Evolutionary conservation across 345 rosid species (phyloP), one percentile per base, ranked within the genome.

Genomic region (Rhodamnia rubescens): DNA sequence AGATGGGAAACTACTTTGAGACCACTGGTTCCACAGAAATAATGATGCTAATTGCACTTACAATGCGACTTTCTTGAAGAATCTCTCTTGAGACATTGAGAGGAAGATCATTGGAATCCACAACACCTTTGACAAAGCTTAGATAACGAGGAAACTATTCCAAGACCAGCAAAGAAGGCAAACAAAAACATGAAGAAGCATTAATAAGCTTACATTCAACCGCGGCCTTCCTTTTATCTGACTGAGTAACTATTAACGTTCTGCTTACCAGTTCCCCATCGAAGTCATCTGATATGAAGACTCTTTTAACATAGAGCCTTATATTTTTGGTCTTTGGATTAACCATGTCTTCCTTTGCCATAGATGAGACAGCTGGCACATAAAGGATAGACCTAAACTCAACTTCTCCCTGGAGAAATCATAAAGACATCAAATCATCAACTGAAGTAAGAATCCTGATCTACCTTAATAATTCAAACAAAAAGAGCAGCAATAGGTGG

Each of bases 1-100:
- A 83, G 55, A 54, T 49, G 47, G 74, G 13, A 69, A 53, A 57
- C 61, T 40, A 81, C 54, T 53, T 26, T 42, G 15, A 27, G 42
- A 74, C 26, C 85, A 53, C 21, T 4, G 83, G 21, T n/a, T 36
- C 20, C 8, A 53, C 44, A 49, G 52, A 83, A 29, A 58, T 44
- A 84, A 82, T 61, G 11, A 54, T 22, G 53, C 29, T 44, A 52
- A 78, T 64, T 40, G 26, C 83, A 86, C 99, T 53, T 90, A 97
- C 99, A 82, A 96, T 88, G 85, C 99, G 96, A 83, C 99, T 97
- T 91, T 97, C 99, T 90, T 97, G 99, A 89, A 97, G 99, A 92
- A 97, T 94, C 91, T 97, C 99, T 26, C 99, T 94, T 14, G 99
- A 97, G 50, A 96, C 99, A 87, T 96, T 97, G 85, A 97, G 98